A percentile compares a stretch with the other conserved stretches of the same genome.
Conservation (phyloP, 768 basidiomycete genomes). For the Dictyophora rubrovolvata region DNA sequence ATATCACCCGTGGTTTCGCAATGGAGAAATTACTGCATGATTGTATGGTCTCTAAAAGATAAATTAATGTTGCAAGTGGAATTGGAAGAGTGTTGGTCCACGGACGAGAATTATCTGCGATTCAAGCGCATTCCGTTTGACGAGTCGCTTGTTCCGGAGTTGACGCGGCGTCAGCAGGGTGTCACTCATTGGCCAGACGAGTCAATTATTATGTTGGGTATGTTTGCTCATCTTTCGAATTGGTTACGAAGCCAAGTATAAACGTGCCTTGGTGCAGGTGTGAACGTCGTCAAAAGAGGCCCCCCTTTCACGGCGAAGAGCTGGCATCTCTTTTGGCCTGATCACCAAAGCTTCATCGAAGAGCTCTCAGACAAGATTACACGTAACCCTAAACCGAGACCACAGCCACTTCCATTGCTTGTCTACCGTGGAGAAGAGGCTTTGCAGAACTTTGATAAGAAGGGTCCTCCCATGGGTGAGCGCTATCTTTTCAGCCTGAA, state of each 20-base stretch:
- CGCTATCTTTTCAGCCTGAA: background rate
- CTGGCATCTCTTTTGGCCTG: constrained; percentile 8
- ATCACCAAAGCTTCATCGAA: constrained; percentile 6
- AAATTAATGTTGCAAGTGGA: background rate
- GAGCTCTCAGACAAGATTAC: constrained; percentile 1
- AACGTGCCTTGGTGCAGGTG: background rate
- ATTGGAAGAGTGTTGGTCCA: constrained; percentile 1
- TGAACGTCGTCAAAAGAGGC: background rate
- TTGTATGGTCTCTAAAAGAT: background rate
- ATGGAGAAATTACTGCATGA: constrained; percentile 4
- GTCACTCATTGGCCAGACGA: constrained; percentile 4
- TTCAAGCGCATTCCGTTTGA: constrained; percentile 1
- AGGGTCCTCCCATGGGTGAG: constrained; percentile 5
- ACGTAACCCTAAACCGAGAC: background rate
- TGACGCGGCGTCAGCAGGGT: background rate
- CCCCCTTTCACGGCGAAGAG: background rate
- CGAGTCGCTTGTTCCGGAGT: background rate
- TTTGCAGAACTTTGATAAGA: background rate
- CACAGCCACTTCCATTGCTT: background rate
- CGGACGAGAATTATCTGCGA: constrained; percentile 1
- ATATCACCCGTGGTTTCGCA: background rate
- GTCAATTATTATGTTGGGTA: constrained; percentile 1
- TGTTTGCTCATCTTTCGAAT: too few species aligned
- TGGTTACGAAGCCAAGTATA: too few species aligned
- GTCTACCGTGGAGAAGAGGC: background rate